Evolutionary conservation across 2,329 filamentous ascomycete genomes (phyloP), one percentile per base, ranked within the genome.

Genomic region (Ceratocystis albifundus): DNA sequence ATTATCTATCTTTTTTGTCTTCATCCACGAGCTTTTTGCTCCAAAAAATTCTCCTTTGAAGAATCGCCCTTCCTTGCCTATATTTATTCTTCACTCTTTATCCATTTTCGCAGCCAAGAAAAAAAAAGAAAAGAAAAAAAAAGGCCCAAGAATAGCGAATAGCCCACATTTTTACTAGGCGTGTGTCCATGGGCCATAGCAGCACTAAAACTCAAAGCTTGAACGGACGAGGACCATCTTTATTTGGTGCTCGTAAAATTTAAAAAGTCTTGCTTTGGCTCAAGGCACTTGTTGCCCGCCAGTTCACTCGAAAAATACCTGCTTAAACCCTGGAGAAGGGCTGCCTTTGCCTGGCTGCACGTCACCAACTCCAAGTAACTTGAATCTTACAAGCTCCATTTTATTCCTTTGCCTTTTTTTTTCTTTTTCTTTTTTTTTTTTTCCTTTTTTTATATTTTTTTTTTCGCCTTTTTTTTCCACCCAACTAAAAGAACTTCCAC

Each of bases 81-180:
- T 17, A 36, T 25, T 65, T 64, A 41, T 20, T 53, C 22, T 64
- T 44, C 46, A 28, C 17, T 41, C 53, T 61, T 25, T 17, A 32
- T 3, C 6, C 28, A 5, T 20, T 63, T 63, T 3, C 22, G 25
- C 45, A 12, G 48, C 22, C 48, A 25, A n/a, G n/a, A n/a, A n/a
- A n/a, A n/a, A n/a, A n/a, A n/a, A n/a, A n/a, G n/a, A n/a, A n/a
- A n/a, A n/a, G n/a, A n/a, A n/a, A n/a, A n/a, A 53, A 53, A 53
- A 53, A 28, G 48, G 25, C 48, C 48, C 48, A 28, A 22, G 48
- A 53, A 53, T 53, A 53, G 48, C 48, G 48, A 53, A 53, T 53
- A 53, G 48, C 48, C 48, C 48, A 53, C 22, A 53, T 28, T 53
- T 53, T 25, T 22, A 50, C 8, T 7, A 25, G 4, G 61, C 15